Evolutionary conservation across 2,329 filamentous ascomycete species (phyloP).

Genomic region (Hortaea werneckii): DNA sequence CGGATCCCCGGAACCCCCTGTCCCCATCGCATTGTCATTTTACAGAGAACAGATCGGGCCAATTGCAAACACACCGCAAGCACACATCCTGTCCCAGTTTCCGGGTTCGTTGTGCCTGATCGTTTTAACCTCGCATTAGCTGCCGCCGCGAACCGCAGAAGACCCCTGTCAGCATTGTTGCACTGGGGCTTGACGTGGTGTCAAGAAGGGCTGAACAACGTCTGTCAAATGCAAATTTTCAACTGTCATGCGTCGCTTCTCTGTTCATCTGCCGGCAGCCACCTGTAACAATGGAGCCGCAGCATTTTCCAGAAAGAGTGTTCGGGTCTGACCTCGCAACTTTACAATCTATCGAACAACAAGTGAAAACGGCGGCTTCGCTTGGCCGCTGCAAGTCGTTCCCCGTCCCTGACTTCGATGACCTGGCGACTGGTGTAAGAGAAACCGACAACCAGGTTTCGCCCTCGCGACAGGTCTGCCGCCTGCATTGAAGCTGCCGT

Average conservation of each 20-base stretch:
- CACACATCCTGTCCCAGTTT: background rate
- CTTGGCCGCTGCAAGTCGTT: too few species aligned
- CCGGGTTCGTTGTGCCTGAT: background rate
- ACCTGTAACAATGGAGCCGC: background rate
- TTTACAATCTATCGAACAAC: too few species aligned
- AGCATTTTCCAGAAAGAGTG: too few species aligned
- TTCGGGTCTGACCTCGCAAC: too few species aligned
- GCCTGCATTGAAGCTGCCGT: background rate
- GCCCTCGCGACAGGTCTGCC: background rate
- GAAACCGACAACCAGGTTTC: conserved; percentile 1
- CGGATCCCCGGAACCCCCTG: too few species aligned
- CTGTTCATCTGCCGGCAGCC: background rate
- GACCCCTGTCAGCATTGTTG: background rate
- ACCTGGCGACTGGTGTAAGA: background rate
- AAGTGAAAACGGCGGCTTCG: too few species aligned
- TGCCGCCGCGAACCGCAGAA: background rate
- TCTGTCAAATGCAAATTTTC: conserved; percentile 4
- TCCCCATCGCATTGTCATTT: too few species aligned
- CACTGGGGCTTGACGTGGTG: background rate
- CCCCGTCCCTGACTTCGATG: background rate
- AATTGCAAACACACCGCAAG: too few species aligned
- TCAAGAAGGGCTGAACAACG: background rate
- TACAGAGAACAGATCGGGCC: too few species aligned
- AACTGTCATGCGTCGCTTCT: conserved; percentile 4
- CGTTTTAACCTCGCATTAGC: background rate